Conservation (phyloP, 2,329 filamentous ascomycete genomes). For the Shiraia bambusicola region DNA sequence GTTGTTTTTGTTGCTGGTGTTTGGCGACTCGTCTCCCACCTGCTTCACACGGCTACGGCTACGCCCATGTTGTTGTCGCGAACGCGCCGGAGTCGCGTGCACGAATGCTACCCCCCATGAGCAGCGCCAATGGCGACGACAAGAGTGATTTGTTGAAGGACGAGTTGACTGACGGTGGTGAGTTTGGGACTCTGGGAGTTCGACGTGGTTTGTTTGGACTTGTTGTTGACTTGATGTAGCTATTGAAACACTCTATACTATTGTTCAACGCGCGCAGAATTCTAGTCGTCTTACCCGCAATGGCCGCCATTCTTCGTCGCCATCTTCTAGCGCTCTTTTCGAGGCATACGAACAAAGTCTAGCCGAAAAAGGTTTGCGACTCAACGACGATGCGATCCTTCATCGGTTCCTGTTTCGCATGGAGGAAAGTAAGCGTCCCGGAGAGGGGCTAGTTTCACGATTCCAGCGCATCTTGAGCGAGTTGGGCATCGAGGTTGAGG, state of each 20-base stretch:
- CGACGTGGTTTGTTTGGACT: background rate
- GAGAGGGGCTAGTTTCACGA: conserved; percentile 61
- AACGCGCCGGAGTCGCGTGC: conserved; percentile 43
- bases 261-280: conserved; percentile 69
- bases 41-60: conserved; percentile 2
- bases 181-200: background rate
- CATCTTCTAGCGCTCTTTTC: conserved; percentile 72
- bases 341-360: conserved; percentile 76
- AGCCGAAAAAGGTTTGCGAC: conserved; percentile 67
- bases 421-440: conserved; percentile 28
- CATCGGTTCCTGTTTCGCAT: conserved; percentile 79
- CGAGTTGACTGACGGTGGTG: conserved; percentile 41
- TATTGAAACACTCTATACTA: conserved; percentile 74
- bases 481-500: conserved; percentile 64
- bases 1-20: background rate
- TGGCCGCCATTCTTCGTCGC: conserved; percentile 48
- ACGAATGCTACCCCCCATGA: conserved; percentile 49
- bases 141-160: conserved; percentile 44
- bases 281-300: background rate
- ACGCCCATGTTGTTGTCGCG: conserved; percentile 47
- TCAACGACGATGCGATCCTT: conserved; percentile 73
- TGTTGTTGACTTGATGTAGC: conserved; percentile 53
- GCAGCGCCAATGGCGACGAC: conserved; percentile 34
- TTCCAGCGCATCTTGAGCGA: conserved; percentile 68
- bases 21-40: conserved; percentile 4